phyloP scores from a whole-genome alignment of 371 early-diverging fungal species.

The Homolaphlyctis polyrhiza region DNA sequence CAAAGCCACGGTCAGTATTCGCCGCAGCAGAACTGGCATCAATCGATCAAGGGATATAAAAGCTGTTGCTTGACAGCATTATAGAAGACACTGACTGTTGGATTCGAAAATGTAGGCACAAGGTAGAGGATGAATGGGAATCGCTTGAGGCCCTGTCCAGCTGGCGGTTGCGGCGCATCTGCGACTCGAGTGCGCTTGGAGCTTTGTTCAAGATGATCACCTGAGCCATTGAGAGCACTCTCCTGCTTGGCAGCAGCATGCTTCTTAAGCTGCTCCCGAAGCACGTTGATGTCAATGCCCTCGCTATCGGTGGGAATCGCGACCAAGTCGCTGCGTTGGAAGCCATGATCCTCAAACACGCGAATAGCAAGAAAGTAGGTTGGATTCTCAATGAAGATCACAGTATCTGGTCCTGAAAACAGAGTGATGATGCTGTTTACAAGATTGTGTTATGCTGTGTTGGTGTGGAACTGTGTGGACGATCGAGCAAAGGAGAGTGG shows the following conservation, averaged over 20 bases:
- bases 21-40: no score
- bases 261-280: constrained; percentile 6
- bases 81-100: constrained; percentile 35
- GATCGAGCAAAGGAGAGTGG: no score
- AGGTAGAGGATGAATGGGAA: constrained; percentile 44
- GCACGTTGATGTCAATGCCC: constrained; percentile 16
- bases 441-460: no score
- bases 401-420: not conserved
- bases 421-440: not conserved
- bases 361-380: constrained; percentile 55
- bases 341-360: constrained; percentile 42
- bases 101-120: constrained; percentile 59
- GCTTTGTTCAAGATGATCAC: no score
- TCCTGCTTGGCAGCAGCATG: not conserved
- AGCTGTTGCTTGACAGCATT: not conserved
- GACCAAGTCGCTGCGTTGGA: constrained; percentile 15
- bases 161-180: constrained; percentile 6
- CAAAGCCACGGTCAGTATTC: no score
- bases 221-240: no score
- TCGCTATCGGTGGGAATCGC: constrained; percentile 20
- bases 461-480: no score
- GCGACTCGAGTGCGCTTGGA: no score
- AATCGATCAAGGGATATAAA: no score
- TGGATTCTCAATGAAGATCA: constrained; percentile 50
- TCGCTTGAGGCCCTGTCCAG: constrained; percentile 1